phyloP scores from a whole-genome alignment of 148 eudicot species.

The Arbutus unedo region DNA sequence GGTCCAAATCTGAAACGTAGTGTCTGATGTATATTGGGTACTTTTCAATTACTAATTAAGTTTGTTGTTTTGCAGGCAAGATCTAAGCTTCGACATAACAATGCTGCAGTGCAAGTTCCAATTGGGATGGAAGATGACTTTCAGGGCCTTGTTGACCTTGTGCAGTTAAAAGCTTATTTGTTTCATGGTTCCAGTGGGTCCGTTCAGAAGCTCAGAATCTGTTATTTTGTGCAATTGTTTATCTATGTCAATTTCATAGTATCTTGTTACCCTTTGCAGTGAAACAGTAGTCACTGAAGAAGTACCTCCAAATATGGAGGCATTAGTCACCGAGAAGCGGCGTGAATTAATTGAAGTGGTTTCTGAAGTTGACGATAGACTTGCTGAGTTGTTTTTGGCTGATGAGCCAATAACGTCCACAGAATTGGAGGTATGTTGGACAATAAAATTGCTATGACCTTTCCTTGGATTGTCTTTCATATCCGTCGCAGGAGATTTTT shows the following conservation, averaged over 20 bases:
- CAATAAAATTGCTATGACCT: background rate
- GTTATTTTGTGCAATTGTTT: background rate
- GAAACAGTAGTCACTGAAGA: conserved; percentile 64
- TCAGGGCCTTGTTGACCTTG: conserved; percentile 89
- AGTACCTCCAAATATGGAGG: conserved; percentile 66
- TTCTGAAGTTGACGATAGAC: conserved; percentile 92
- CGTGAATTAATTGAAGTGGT: conserved; percentile 84
- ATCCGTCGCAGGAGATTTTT: background rate
- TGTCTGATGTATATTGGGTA: background rate
- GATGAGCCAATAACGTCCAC: conserved; percentile 86
- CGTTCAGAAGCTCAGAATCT: conserved; percentile 30
- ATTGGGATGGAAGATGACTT: conserved; percentile 94
- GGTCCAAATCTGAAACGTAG: background rate
- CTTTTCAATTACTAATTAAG: background rate
- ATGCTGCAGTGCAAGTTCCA: conserved; percentile 97
- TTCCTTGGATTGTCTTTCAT: background rate
- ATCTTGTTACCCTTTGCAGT: conserved; percentile 36
- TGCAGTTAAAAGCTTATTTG: conserved; percentile 70
- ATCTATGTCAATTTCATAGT: background rate
- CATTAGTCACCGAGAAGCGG: conserved; percentile 68
- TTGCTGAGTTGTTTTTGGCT: conserved; percentile 83
- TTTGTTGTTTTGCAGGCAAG: conserved; percentile 53
- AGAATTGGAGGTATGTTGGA: conserved; percentile 67
- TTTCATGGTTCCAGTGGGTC: conserved; percentile 90
- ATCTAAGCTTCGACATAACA: conserved; percentile 87